Evolutionary conservation across 2,329 filamentous ascomycete genomes (phyloP).

Genomic region (Colletotrichum endophyticum): DNA sequence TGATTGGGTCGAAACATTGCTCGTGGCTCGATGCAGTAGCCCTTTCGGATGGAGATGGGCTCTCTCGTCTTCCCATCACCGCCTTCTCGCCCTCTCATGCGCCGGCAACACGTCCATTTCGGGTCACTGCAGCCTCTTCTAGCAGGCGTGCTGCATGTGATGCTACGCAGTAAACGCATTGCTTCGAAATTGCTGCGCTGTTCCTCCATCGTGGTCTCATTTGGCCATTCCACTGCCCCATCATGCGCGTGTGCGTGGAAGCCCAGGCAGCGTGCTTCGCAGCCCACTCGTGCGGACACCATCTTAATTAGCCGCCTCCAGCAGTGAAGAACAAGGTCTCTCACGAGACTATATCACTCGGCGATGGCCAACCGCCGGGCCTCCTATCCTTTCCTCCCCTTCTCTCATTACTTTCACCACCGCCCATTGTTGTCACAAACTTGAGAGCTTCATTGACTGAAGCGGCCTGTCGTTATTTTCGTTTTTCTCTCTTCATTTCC

Average conservation of each 20-base stretch:
- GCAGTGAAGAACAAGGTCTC: background rate
- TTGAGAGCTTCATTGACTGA: conserved; percentile 49
- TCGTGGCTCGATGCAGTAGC: background rate
- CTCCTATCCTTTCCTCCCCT: background rate
- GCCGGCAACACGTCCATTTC: conserved; percentile 5
- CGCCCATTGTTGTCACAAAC: conserved; percentile 5
- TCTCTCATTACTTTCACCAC: conserved; percentile 25
- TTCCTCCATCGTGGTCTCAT: background rate
- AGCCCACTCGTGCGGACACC: conserved; percentile 9
- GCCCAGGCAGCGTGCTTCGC: conserved; percentile 1
- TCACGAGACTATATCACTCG: conserved; percentile 17
- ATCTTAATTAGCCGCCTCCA: conserved; percentile 10
- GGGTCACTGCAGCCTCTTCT: conserved; percentile 3
- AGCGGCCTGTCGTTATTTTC: conserved; percentile 44
- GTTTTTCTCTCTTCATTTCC: conserved; percentile 16
- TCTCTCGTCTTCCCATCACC: conserved; percentile 1
- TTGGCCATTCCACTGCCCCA: background rate
- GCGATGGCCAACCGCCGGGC: conserved; percentile 5
- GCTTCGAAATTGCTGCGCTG: background rate
- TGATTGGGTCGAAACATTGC: conserved; percentile 35
- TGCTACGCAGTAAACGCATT: background rate
- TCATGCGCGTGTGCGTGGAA: background rate
- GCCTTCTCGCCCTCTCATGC: background rate
- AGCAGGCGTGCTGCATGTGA: conserved; percentile 9
- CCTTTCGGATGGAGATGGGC: conserved; percentile 2